Percentiles rank a stretch among this genome's conserved stretches.
phyloP scores from a whole-genome alignment of 2,329 filamentous ascomycete species.

The Aspergillus quadrilineatus region DNA sequence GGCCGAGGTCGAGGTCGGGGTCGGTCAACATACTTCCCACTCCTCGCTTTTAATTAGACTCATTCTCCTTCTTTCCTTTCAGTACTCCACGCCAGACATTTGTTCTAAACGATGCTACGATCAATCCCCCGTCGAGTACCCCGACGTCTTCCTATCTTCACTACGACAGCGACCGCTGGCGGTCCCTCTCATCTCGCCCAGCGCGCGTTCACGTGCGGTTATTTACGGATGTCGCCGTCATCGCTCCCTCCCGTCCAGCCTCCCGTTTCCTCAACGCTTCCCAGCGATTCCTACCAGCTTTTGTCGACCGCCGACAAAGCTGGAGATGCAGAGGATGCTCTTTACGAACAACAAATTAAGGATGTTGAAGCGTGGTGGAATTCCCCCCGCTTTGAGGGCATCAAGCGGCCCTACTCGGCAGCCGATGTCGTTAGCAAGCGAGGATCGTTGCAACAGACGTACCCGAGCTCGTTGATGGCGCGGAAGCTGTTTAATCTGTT shows the following conservation, averaged over 20 bases:
- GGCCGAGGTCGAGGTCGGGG: constrained; percentile 17
- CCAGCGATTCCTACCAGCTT: constrained; percentile 81
- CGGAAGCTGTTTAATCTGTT: constrained; percentile 90
- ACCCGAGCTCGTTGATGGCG: constrained; percentile 92
- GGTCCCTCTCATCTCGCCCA: constrained; percentile 28
- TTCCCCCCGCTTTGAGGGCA: constrained; percentile 78
- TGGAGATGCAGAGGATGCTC: constrained; percentile 75
- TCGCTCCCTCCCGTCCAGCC: constrained; percentile 55
- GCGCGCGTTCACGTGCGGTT: constrained; percentile 39
- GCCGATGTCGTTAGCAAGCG: constrained; percentile 92
- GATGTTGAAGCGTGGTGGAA: constrained; percentile 91
- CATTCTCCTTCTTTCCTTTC: not conserved
- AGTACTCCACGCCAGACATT: not conserved
- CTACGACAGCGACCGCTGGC: constrained; percentile 21
- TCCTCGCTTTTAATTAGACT: not conserved
- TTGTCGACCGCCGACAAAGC: constrained; percentile 74
- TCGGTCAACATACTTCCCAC: constrained; percentile 9
- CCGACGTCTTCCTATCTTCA: constrained; percentile 29
- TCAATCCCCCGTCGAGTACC: constrained; percentile 36
- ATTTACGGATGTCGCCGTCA: constrained; percentile 54
- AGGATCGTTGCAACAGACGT: constrained; percentile 80
- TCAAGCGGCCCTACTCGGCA: constrained; percentile 86
- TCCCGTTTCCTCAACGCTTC: constrained; percentile 59
- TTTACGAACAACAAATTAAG: constrained; percentile 79
- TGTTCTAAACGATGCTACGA: constrained; percentile 34